These are phyloP conservation scores for Urostyla sp. DNA, from an alignment of 73 alveolate genomes.

Conservation along the genomic window DNA sequence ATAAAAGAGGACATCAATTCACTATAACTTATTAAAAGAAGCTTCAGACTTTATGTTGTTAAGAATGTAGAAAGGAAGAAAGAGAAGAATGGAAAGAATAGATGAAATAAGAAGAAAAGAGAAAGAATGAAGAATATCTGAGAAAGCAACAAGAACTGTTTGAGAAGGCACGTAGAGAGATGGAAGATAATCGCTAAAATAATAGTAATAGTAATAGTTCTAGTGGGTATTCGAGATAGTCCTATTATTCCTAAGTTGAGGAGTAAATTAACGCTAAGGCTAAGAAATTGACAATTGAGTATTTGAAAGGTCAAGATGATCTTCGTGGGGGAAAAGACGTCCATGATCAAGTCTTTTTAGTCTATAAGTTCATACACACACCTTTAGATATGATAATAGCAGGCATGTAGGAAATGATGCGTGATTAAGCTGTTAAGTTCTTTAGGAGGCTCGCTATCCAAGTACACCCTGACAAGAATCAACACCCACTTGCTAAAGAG, in stretches of 20 bases:
- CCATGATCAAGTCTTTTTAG: constrained; percentile 43
- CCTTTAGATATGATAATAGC: constrained; percentile 53
- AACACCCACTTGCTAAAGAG: constrained; percentile 74
- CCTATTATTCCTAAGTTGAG: constrained; percentile 44
- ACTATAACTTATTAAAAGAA: constrained; percentile 35
- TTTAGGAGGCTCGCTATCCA: constrained; percentile 71
- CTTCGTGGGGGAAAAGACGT: not conserved
- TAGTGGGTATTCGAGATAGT: not conserved
- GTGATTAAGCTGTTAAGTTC: constrained; percentile 59
- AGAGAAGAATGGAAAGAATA: constrained; percentile 68
- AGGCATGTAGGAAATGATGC: constrained; percentile 55
- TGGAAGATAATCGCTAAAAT: constrained; percentile 2
- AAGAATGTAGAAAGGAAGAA: constrained; percentile 56
- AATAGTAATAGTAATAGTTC: constrained; percentile 14
- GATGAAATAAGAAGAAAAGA: constrained; percentile 42
- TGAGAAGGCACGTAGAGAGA: constrained; percentile 49
- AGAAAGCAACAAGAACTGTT: constrained; percentile 53
- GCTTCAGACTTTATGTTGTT: constrained; percentile 28
- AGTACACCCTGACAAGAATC: constrained; percentile 79
- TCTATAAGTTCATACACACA: constrained; percentile 43
- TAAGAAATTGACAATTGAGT: constrained; percentile 37
- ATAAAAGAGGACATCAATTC: constrained; percentile 37
- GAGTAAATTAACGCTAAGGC: constrained; percentile 51
- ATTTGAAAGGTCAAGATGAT: not conserved
- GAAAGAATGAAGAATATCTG: constrained; percentile 26